Conservation (phyloP, 73 alveolate species). For the Paramecium sexaurelia region DNA sequence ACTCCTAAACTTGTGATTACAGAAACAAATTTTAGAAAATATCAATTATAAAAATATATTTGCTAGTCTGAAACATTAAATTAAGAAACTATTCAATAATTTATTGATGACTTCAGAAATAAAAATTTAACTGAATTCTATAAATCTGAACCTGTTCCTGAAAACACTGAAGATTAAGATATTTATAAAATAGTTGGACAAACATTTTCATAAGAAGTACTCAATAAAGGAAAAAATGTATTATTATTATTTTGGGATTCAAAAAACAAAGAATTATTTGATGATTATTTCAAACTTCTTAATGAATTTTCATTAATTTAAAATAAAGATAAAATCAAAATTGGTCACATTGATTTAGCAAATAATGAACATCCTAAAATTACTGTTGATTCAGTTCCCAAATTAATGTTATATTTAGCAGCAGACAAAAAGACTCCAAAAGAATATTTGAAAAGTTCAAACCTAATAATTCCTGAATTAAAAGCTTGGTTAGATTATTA, state of each 20-base stretch:
- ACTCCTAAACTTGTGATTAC: constrained; percentile 29
- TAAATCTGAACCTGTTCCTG: background rate
- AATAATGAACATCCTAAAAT: constrained; percentile 37
- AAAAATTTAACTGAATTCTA: background rate
- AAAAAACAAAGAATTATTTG: background rate
- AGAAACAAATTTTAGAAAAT: constrained; percentile 55
- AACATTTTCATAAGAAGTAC: background rate
- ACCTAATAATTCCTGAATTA: background rate
- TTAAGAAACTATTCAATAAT: background rate
- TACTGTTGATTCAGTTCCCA: constrained; percentile 4
- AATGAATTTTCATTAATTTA: constrained; percentile 10
- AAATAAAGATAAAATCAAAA: constrained; percentile 8
- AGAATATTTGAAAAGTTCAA: constrained; percentile 42
- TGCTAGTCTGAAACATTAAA: background rate
- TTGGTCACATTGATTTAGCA: constrained; percentile 18
- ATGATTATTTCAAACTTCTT: background rate
- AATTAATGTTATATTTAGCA: constrained; percentile 13
- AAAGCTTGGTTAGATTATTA: background rate
- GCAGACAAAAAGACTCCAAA: constrained; percentile 5
- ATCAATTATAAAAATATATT: constrained; percentile 33
- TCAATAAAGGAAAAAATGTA: background rate
- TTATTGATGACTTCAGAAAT: constrained; percentile 4
- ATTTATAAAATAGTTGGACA: constrained; percentile 14
- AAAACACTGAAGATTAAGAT: background rate
- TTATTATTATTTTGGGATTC: constrained; percentile 53